Evolutionary conservation across 2,329 filamentous ascomycete species (phyloP).

Genomic region (Fusarium pseudonygamai): DNA sequence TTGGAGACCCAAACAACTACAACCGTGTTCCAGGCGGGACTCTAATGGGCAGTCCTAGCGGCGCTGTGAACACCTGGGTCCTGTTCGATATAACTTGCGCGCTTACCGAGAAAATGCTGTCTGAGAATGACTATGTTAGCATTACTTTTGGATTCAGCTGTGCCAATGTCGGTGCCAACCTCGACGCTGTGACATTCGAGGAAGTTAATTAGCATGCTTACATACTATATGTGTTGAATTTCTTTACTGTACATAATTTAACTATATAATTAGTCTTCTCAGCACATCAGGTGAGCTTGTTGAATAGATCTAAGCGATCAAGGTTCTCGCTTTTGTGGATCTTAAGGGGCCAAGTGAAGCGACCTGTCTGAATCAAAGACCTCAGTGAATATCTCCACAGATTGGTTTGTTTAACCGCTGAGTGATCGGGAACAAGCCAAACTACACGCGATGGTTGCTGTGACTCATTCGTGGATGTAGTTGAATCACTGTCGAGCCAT

Average conservation of each 20-base stretch:
- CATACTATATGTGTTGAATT: not conserved
- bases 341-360: too few relatives aligned
- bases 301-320: accelerated
- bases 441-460: too few relatives aligned
- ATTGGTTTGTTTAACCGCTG: too few relatives aligned
- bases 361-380: too few relatives aligned
- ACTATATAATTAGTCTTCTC: not conserved
- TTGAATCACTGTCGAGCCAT: too few relatives aligned
- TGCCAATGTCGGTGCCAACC: not conserved
- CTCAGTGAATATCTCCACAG: too few relatives aligned
- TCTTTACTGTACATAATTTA: not conserved
- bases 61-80: not conserved
- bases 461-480: too few relatives aligned
- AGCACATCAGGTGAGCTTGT: accelerated
- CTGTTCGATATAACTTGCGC: not conserved
- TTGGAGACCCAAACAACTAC: not conserved
- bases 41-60: not conserved
- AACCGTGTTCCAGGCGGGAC: not conserved
- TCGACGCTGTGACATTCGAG: not conserved
- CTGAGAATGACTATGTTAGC: not conserved
- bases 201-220: not conserved
- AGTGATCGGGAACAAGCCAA: too few relatives aligned
- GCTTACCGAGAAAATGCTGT: not conserved
- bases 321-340: too few relatives aligned
- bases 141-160: not conserved